These are phyloP conservation scores for Candida frijolesensis DNA, from an alignment of 1,139 yeast species.

Conservation along the genomic window DNA sequence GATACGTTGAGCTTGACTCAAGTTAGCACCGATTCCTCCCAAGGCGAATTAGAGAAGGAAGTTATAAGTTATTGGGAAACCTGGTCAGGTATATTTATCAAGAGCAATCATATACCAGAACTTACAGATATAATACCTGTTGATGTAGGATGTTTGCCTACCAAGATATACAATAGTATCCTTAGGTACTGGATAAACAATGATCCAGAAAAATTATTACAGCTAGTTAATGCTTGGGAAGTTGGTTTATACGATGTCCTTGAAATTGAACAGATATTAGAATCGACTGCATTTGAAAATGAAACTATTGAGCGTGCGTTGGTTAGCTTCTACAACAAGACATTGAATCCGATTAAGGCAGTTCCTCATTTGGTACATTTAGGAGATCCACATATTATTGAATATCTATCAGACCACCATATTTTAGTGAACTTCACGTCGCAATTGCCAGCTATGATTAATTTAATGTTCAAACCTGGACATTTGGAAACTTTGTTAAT, in stretches of 20 bases:
- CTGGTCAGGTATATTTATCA: slow-evolving; percentile 60
- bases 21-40: slow-evolving; percentile 21
- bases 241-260: slow-evolving; percentile 52
- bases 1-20: slow-evolving; percentile 35
- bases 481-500: slow-evolving; percentile 40
- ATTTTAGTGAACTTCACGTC: slow-evolving; percentile 53
- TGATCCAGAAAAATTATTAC: slow-evolving; percentile 34
- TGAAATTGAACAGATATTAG: slow-evolving; percentile 49
- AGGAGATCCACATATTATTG: slow-evolving; percentile 56
- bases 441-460: slow-evolving; percentile 55
- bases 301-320: slow-evolving; percentile 47
- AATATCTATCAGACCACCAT: slow-evolving; percentile 63
- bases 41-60: slow-evolving; percentile 32
- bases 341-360: slow-evolving; percentile 64
- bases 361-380: slow-evolving; percentile 61
- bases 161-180: slow-evolving; percentile 51
- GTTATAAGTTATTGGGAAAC: slow-evolving; percentile 63
- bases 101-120: slow-evolving; percentile 46
- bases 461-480: slow-evolving; percentile 40
- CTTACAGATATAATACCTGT: slow-evolving; percentile 59
- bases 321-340: slow-evolving; percentile 56
- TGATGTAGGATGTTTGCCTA: slow-evolving; percentile 36
- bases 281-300: slow-evolving; percentile 36
- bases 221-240: slow-evolving; percentile 61
- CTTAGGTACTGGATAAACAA: slow-evolving; percentile 51